phyloP scores from a whole-genome alignment of 805 yeast species.

The Komagataella pastoris region DNA sequence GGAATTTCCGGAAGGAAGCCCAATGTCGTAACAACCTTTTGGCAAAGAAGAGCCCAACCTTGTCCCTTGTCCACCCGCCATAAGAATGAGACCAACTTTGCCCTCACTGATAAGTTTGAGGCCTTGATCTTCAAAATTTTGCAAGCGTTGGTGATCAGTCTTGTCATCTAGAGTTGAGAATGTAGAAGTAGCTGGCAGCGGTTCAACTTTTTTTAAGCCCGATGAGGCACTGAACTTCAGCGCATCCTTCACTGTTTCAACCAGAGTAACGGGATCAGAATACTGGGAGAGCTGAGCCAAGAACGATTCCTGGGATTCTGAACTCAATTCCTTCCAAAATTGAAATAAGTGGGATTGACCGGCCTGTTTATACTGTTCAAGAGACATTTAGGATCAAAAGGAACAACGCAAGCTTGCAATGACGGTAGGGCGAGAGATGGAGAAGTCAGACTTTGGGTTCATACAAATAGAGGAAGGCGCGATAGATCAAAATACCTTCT shows the following conservation, averaged over 20 bases:
- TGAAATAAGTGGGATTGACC: constrained; percentile 41
- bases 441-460: background rate
- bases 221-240: constrained; percentile 19
- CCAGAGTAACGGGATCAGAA: constrained; percentile 25
- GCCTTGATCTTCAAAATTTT: constrained; percentile 32
- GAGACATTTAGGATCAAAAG: background rate
- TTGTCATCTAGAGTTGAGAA: constrained; percentile 27
- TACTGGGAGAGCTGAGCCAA: constrained; percentile 26
- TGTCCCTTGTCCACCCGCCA: constrained; percentile 99
- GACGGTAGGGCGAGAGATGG: background rate
- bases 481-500: background rate
- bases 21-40: constrained; percentile 87
- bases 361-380: constrained; percentile 24
- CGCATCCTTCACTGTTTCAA: constrained; percentile 31
- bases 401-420: background rate
- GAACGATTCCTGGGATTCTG: constrained; percentile 21
- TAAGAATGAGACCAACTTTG: constrained; percentile 77
- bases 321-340: constrained; percentile 26
- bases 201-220: constrained; percentile 17
- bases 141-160: constrained; percentile 14
- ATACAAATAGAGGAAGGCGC: background rate
- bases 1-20: constrained; percentile 72
- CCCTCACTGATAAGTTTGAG: constrained; percentile 51
- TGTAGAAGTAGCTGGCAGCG: constrained; percentile 44
- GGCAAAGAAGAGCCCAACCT: constrained; percentile 84